Conservation (phyloP, 306 rosid genomes). For the Ziziphus jujuba region DNA sequence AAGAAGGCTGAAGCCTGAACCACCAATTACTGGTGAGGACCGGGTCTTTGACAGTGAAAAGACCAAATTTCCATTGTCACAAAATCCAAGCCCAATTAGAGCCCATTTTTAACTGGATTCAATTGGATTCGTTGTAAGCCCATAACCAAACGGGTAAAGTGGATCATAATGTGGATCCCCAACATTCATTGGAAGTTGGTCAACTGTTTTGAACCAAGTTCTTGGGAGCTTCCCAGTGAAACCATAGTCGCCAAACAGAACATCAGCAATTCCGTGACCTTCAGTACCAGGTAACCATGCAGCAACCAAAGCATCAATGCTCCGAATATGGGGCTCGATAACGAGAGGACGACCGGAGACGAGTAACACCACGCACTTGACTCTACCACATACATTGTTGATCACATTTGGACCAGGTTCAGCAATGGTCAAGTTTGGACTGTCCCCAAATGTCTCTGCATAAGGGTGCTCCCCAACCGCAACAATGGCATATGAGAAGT, state of each 20-base stretch:
- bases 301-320: conserved; percentile 11
- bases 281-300: conserved; percentile 19
- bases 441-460: no score
- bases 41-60: no score
- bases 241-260: conserved; percentile 16
- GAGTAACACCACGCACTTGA: conserved; percentile 7
- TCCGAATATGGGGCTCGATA: conserved; percentile 2
- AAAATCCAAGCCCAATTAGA: no score
- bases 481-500: conserved; percentile 10
- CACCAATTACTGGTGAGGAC: no score
- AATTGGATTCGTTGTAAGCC: conserved; percentile 1
- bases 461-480: conserved; percentile 12
- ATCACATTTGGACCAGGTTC: conserved; percentile 12
- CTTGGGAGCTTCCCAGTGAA: conserved; percentile 11
- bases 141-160: conserved; percentile 17
- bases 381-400: not conserved
- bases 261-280: conserved; percentile 17
- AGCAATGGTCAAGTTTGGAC: not conserved
- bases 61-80: no score
- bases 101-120: no score
- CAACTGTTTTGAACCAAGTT: conserved; percentile 19
- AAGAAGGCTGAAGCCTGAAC: no score
- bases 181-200: conserved; percentile 19
- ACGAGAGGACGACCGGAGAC: conserved; percentile 17
- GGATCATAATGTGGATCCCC: conserved; percentile 17